Percentiles rank a stretch among this genome's conserved stretches.
Evolutionary conservation across 2,329 filamentous ascomycete species (phyloP).

Genomic region (Aspergillus terreus): DNA sequence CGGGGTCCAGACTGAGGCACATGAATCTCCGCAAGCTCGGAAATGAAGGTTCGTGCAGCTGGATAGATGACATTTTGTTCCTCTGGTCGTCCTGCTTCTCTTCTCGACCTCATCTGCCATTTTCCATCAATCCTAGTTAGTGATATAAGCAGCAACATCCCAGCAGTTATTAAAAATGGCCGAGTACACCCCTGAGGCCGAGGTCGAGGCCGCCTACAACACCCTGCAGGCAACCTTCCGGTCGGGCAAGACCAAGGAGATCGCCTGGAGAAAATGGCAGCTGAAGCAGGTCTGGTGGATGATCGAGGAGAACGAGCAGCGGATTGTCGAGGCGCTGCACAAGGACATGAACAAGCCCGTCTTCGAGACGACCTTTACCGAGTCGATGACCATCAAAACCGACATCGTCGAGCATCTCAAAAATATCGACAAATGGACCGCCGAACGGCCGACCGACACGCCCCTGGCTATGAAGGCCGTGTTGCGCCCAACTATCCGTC

Average conservation of each 20-base stretch:
- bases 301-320: constrained; percentile 37
- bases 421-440: constrained; percentile 40
- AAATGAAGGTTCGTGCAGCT: too few species aligned
- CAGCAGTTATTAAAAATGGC: not conserved
- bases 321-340: constrained; percentile 30
- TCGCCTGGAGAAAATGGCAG: constrained; percentile 42
- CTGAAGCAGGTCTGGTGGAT: constrained; percentile 43
- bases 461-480: constrained; percentile 27
- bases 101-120: not conserved
- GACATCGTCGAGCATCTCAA: constrained; percentile 38
- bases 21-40: not conserved
- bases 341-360: constrained; percentile 34
- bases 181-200: not conserved
- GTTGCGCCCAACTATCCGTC: constrained; percentile 33
- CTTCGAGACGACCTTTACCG: constrained; percentile 31
- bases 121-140: too few species aligned
- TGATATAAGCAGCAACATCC: too few species aligned
- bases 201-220: constrained; percentile 5
- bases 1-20: not conserved
- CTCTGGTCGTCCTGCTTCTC: not conserved
- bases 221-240: constrained; percentile 24
- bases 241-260: constrained; percentile 31
- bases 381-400: constrained; percentile 28
- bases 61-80: not conserved
- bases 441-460: constrained; percentile 28